Percentiles rank a stretch among this genome's conserved stretches.
These are phyloP conservation scores for Aspergillus neotritici DNA, from an alignment of 2,329 filamentous ascomycete genomes.

Conservation along the genomic window DNA sequence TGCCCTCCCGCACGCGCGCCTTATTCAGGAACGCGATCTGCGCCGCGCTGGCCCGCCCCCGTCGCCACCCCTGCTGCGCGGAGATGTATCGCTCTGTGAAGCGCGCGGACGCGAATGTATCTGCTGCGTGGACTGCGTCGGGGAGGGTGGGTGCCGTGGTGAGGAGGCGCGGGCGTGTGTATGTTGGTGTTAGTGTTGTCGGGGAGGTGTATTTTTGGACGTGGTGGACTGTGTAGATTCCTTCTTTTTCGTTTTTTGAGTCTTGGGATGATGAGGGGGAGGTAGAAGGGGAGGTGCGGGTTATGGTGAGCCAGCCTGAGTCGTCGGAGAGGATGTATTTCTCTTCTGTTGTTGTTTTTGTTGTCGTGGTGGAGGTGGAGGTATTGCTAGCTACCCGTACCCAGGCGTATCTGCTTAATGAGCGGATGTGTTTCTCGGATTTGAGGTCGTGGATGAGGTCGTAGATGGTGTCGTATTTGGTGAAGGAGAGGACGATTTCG, in stretches of 20 bases:
- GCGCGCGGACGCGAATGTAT: conserved; percentile 66
- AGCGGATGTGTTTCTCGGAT: conserved; percentile 70
- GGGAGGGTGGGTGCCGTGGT: conserved; percentile 61
- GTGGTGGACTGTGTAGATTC: conserved; percentile 29
- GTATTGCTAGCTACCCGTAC: conserved; percentile 59
- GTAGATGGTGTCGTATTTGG: conserved; percentile 85
- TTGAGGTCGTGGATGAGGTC: conserved; percentile 81
- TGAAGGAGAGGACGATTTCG: conserved; percentile 63
- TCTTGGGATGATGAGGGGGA: too few relatives aligned
- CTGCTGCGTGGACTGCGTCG: conserved; percentile 75
- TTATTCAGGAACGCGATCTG: conserved; percentile 44
- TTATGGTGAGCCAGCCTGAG: conserved; percentile 55
- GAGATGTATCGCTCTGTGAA: conserved; percentile 65
- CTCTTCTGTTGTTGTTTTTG: conserved; percentile 33
- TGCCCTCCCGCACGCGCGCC: conserved; percentile 19
- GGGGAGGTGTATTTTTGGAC: conserved; percentile 27
- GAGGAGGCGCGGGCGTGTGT: conserved; percentile 62
- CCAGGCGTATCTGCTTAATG: conserved; percentile 73
- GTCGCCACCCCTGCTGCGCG: conserved; percentile 65
- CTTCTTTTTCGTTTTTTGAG: not conserved
- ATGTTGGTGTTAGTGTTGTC: conserved; percentile 47
- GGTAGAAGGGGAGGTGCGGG: not conserved
- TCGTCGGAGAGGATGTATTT: conserved; percentile 66
- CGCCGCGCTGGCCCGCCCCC: conserved; percentile 52
- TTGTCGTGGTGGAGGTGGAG: too few relatives aligned